Base-by-base conservation (phyloP, 495 filamentous ascomycete genomes). In the Hyaloscypha finlandica region DNA sequence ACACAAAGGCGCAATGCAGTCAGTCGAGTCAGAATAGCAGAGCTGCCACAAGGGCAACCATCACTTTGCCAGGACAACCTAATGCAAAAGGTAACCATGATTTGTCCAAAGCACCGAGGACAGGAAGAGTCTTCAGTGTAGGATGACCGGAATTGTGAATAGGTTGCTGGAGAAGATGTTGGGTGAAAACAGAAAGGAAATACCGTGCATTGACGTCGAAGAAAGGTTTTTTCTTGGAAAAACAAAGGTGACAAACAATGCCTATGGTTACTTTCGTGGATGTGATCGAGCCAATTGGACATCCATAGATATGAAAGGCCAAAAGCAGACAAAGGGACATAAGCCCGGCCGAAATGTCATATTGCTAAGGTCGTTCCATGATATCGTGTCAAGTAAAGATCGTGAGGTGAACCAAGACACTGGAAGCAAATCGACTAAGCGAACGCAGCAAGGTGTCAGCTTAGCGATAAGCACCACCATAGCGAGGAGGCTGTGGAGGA, bases 11-110 rank as follows among this genome's bases (percentile, higher is more conserved):
- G 48, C 25, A 48, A 52, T 64, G 62, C 65, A 67, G n/a, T 51
- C 48, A 64, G 71, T 64, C 66, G 65, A 68, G 48, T 20, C 59
- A 33, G 55, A 35, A 62, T 64, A 67, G 63, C 58, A 60, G 51
- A 56, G 71, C 56, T 37, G 64, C 39, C 55, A 58, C 45, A 12
- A 64, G 30, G 59, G 61, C 59, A 65, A 61, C 71, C 25, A 56
- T 58, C 39, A 59, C 65, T 66, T 64, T 68, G 52, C 68, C 68
- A 73, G 62, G 64, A 69, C 61, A 66, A 61, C 64, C 58, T 39
- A 45, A 51, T 75, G 81, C 82, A 84, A 83, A 83, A 82, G 77
- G 76, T 85, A 85, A 85, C 70, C 77, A 85, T 85, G 77, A 81
- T 80, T 77, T 85, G 80, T 85, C 83, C 84, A 85, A 86, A 77